Conservation (phyloP, 2,329 filamentous ascomycete species). For the Harringtonia lauricola region DNA sequence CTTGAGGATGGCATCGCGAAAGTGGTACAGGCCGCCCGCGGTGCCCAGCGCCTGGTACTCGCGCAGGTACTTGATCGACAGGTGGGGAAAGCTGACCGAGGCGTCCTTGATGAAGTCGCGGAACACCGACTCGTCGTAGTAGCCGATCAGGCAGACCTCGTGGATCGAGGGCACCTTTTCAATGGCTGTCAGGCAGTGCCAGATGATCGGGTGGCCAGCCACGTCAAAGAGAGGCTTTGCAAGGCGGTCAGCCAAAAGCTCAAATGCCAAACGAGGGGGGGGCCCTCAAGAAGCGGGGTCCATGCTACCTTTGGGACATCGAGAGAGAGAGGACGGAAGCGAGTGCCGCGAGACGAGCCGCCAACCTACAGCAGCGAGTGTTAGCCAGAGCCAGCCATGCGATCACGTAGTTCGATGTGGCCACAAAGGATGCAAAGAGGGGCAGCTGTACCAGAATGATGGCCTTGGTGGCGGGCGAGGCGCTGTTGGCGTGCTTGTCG, state of each 20-base stretch:
- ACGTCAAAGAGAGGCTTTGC: slow-evolving; percentile 95
- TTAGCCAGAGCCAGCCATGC: slow-evolving; percentile 8
- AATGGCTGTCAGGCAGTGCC: slow-evolving; percentile 89
- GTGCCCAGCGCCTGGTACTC: slow-evolving; percentile 96
- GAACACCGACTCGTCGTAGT: slow-evolving; percentile 96
- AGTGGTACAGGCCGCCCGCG: slow-evolving; percentile 94
- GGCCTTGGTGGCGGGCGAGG: slow-evolving; percentile 67
- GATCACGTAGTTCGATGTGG: background rate
- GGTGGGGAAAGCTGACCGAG: slow-evolving; percentile 69
- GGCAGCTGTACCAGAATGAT: slow-evolving; percentile 70
- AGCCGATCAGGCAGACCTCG: slow-evolving; percentile 95
- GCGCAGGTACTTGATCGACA: slow-evolving; percentile 88
- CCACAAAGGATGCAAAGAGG: background rate
- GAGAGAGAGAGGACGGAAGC: slow-evolving; percentile 88
- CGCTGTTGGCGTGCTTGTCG: slow-evolving; percentile 36
- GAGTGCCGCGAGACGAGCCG: slow-evolving; percentile 87
- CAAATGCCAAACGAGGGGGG: background rate
- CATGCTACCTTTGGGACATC: slow-evolving; percentile 78
- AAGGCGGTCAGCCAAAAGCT: background rate
- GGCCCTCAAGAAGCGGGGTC: background rate
- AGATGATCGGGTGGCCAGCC: slow-evolving; percentile 95
- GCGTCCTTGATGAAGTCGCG: slow-evolving; percentile 96
- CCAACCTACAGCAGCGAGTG: slow-evolving; percentile 56
- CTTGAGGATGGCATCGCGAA: slow-evolving; percentile 97
- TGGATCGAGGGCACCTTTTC: slow-evolving; percentile 82